Percentiles rank a stretch among this genome's conserved stretches.
These are phyloP conservation scores for Xylaria sp. DNA, from an alignment of 2,329 filamentous ascomycete genomes.

Conservation along the genomic window DNA sequence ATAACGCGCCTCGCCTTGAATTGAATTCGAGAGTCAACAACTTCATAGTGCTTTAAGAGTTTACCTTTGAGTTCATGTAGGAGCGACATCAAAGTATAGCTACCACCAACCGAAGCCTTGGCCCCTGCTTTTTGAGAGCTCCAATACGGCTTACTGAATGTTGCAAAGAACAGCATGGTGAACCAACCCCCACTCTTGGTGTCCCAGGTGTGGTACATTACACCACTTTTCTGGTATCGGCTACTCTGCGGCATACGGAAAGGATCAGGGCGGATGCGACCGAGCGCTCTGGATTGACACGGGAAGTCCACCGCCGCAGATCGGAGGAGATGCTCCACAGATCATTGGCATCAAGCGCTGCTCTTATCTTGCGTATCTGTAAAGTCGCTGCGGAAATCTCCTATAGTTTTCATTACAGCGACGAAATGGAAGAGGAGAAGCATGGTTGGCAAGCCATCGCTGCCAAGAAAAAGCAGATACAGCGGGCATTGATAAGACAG, in stretches of 20 bases:
- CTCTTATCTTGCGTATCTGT: background rate
- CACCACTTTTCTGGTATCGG: slow-evolving; percentile 22
- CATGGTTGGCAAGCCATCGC: slow-evolving; percentile 23
- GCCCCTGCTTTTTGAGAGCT: background rate
- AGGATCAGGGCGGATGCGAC: background rate
- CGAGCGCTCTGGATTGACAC: background rate
- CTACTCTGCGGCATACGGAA: background rate
- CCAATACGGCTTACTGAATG: background rate
- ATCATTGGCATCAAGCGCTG: background rate
- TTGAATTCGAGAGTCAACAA: background rate
- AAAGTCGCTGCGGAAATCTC: background rate
- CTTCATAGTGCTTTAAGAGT: background rate
- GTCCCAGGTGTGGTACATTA: background rate
- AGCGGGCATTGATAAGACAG: slow-evolving; percentile 4
- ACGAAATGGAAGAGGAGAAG: slow-evolving; percentile 20
- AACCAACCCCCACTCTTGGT: slow-evolving; percentile 26
- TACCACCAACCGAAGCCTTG: background rate
- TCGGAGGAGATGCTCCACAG: slow-evolving; percentile 16
- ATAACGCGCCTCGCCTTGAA: background rate
- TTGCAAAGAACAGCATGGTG: background rate
- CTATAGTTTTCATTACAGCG: background rate
- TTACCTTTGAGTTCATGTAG: background rate
- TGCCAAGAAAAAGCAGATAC: slow-evolving; percentile 18
- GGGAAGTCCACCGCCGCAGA: slow-evolving; percentile 11
- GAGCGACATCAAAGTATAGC: background rate